phyloP scores from a whole-genome alignment of 2,329 filamentous ascomycete species.

The Aspergillus tanneri region DNA sequence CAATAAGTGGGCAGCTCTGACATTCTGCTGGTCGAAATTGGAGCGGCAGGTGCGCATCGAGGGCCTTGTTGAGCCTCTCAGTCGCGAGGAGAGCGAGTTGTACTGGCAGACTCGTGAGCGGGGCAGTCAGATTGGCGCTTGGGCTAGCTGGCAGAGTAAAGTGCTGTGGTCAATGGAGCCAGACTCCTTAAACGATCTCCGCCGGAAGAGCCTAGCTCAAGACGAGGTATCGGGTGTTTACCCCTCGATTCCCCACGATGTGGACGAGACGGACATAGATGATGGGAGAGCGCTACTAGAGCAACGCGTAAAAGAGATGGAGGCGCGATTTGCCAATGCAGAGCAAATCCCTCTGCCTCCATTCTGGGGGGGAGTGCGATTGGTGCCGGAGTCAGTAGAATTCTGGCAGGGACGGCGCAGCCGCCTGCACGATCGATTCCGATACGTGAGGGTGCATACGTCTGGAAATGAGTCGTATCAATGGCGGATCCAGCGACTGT shows the following conservation, averaged over 20 bases:
- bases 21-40: slow-evolving; percentile 84
- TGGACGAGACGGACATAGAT: slow-evolving; percentile 47
- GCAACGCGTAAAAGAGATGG: slow-evolving; percentile 71
- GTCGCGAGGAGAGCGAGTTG: slow-evolving; percentile 66
- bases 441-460: slow-evolving; percentile 71
- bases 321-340: slow-evolving; percentile 69
- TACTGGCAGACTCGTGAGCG: slow-evolving; percentile 68
- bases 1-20: slow-evolving; percentile 78
- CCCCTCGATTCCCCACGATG: slow-evolving; percentile 27
- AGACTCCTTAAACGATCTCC: slow-evolving; percentile 22
- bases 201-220: slow-evolving; percentile 26
- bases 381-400: slow-evolving; percentile 83
- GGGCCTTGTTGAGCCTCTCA: slow-evolving; percentile 67
- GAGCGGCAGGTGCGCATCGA: slow-evolving; percentile 92
- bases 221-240: slow-evolving; percentile 18
- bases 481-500: slow-evolving; percentile 43
- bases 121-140: slow-evolving; percentile 82
- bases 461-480: slow-evolving; percentile 52
- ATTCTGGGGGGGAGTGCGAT: slow-evolving; percentile 89
- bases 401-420: slow-evolving; percentile 95
- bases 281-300: slow-evolving; percentile 75
- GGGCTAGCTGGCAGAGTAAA: slow-evolving; percentile 86
- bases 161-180: slow-evolving; percentile 57
- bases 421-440: slow-evolving; percentile 89
- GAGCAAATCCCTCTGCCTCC: slow-evolving; percentile 85